These are phyloP conservation scores for Kurtzmaniella quercitrusa DNA, from an alignment of 1,139 yeast genomes.

Conservation along the genomic window DNA sequence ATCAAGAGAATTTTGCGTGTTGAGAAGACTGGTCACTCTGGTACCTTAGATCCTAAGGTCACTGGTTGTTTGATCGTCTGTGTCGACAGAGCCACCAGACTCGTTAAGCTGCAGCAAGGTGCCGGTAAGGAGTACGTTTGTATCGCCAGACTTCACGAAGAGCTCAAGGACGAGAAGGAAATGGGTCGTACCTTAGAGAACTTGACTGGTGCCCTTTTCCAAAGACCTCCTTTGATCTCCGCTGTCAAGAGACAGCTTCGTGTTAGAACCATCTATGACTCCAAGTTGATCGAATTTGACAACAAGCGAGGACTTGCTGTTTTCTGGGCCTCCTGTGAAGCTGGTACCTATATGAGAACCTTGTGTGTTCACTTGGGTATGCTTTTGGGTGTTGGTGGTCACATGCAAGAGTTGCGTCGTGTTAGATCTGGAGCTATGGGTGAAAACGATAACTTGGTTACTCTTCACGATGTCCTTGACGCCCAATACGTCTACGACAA, in stretches of 20 bases:
- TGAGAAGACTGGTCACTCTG: constrained; percentile 98
- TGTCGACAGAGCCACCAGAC: constrained; percentile 95
- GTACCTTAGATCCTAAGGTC: constrained; percentile 98
- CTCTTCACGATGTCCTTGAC: constrained; percentile 94
- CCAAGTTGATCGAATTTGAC: constrained; percentile 92
- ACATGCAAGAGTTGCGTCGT: constrained; percentile 99
- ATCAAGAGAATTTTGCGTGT: constrained; percentile 90
- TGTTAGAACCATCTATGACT: constrained; percentile 96
- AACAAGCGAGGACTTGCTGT: constrained; percentile 96
- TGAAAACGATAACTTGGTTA: constrained; percentile 88
- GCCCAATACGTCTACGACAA: constrained; percentile 98
- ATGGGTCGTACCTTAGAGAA: constrained; percentile 86
- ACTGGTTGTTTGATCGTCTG: constrained; percentile 98
- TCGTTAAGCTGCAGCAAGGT: constrained; percentile 98
- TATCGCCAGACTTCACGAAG: constrained; percentile 92
- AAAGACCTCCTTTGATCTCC: constrained; percentile 97
- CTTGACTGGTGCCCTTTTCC: constrained; percentile 97
- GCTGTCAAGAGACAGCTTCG: constrained; percentile 99
- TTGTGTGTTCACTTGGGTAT: constrained; percentile 98
- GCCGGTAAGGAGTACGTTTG: constrained; percentile 99
- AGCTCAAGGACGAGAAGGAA: constrained; percentile 85
- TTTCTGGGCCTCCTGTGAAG: constrained; percentile 99
- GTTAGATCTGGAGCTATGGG: constrained; percentile 95
- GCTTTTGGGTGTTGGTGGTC: constrained; percentile 98
- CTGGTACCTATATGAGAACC: constrained; percentile 99